A percentile compares a stretch with the other conserved stretches of the same genome.
Evolutionary conservation across 2,329 filamentous ascomycete genomes (phyloP).

Genomic region (Colletotrichum sp.): DNA sequence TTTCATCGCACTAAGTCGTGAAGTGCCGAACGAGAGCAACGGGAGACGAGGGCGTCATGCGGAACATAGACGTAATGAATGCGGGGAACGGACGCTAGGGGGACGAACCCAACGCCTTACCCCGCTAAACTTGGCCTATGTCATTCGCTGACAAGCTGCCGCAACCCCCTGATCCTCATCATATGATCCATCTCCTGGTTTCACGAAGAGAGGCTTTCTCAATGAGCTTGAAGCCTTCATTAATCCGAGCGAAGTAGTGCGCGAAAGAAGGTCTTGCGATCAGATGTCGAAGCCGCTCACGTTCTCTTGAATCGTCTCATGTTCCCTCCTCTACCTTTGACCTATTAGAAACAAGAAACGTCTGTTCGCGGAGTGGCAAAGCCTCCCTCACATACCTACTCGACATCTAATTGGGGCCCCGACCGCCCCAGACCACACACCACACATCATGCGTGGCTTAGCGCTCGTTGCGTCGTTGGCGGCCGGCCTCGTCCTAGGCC

Average conservation of each 20-base stretch:
- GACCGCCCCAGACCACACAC: not conserved
- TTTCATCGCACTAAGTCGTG: too few species aligned
- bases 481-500: not conserved
- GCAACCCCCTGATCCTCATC: not conserved
- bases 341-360: not conserved
- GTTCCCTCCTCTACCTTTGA: not conserved
- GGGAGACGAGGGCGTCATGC: not conserved
- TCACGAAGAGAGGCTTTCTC: slow-evolving; percentile 1
- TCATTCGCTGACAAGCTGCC: not conserved
- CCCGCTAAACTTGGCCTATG: slow-evolving; percentile 14
- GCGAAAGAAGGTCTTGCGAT: not conserved
- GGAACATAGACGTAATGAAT: not conserved
- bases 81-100: slow-evolving; percentile 9
- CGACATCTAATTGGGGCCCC: not conserved
- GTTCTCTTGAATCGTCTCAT: not conserved
- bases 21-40: too few species aligned
- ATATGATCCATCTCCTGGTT: not conserved
- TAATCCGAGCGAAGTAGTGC: not conserved
- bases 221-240: not conserved
- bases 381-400: not conserved
- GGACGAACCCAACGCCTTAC: not conserved
- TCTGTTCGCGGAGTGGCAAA: not conserved
- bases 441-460: slow-evolving; percentile 2
- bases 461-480: not conserved
- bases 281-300: not conserved